Conservation (phyloP, 2,329 filamentous ascomycete species). For the Aspergillus uvarum region DNA sequence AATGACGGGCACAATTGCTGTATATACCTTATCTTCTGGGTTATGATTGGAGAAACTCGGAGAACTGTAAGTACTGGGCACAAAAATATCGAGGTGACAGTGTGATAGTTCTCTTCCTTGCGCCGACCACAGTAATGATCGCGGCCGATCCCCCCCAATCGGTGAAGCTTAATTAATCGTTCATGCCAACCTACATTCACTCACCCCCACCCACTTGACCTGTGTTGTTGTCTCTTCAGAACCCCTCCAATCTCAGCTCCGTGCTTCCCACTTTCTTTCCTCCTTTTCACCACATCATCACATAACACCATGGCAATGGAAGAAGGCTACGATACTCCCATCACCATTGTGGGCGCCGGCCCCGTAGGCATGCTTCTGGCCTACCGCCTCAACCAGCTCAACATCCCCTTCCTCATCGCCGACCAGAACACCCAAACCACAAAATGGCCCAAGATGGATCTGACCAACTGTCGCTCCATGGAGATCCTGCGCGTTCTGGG, state of each 20-base stretch:
- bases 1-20: neutral
- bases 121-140: neutral
- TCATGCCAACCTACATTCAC: no score
- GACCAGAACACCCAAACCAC: constrained; percentile 31
- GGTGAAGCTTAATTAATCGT: neutral
- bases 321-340: neutral
- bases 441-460: constrained; percentile 43
- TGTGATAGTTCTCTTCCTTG: neutral
- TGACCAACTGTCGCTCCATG: constrained; percentile 39
- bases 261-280: neutral
- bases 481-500: constrained; percentile 34
- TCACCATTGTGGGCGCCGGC: constrained; percentile 28
- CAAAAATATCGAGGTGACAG: no score
- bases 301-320: neutral
- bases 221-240: no score
- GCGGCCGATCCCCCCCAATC: neutral
- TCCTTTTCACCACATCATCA: neutral
- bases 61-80: no score
- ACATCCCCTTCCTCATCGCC: constrained; percentile 23
- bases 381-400: constrained; percentile 19
- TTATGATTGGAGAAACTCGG: no score
- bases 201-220: no score
- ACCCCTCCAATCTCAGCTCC: neutral
- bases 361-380: constrained; percentile 29
- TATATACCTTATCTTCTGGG: neutral